phyloP scores from a whole-genome alignment of 805 yeast genomes.

The Candida pseudofarinosa region DNA sequence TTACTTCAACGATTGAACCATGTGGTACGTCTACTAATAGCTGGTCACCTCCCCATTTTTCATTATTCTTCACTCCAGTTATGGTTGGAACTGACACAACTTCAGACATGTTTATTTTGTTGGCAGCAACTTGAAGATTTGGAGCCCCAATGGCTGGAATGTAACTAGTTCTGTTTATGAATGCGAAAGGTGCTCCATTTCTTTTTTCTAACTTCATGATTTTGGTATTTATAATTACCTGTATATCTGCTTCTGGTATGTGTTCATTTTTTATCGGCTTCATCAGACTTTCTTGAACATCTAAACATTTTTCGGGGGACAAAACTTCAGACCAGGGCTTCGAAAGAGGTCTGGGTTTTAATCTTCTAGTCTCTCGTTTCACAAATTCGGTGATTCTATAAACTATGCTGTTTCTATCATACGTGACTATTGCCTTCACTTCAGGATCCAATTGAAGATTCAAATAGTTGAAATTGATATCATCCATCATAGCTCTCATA shows the following conservation, averaged over 20 bases:
- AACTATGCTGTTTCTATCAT: conserved; percentile 10
- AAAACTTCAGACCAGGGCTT: not conserved
- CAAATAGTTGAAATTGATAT: conserved; percentile 29
- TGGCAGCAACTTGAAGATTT: conserved; percentile 1
- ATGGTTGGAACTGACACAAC: conserved; percentile 2
- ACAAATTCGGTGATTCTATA: not conserved
- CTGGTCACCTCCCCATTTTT: conserved; percentile 5
- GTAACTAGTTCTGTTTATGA: conserved; percentile 2
- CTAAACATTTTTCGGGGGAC: conserved; percentile 13
- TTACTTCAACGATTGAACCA: conserved; percentile 2
- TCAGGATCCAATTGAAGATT: conserved; percentile 29
- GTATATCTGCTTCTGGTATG: conserved; percentile 14
- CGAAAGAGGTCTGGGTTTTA: not conserved
- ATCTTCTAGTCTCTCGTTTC: not conserved
- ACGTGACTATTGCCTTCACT: conserved; percentile 27
- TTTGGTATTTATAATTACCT: not conserved
- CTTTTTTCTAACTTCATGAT: conserved; percentile 2
- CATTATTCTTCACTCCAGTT: conserved; percentile 1
- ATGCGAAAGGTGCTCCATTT: conserved; percentile 2
- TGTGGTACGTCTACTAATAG: conserved; percentile 1
- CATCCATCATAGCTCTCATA: conserved; percentile 32
- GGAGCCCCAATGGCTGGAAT: conserved; percentile 4
- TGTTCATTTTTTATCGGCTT: conserved; percentile 14
- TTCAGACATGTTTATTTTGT: not conserved
- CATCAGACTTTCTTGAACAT: conserved; percentile 18